Evolutionary conservation across 2,329 filamentous ascomycete species (phyloP), one percentile per base, ranked within the genome.

Genomic region (Aspergillus sp.): DNA sequence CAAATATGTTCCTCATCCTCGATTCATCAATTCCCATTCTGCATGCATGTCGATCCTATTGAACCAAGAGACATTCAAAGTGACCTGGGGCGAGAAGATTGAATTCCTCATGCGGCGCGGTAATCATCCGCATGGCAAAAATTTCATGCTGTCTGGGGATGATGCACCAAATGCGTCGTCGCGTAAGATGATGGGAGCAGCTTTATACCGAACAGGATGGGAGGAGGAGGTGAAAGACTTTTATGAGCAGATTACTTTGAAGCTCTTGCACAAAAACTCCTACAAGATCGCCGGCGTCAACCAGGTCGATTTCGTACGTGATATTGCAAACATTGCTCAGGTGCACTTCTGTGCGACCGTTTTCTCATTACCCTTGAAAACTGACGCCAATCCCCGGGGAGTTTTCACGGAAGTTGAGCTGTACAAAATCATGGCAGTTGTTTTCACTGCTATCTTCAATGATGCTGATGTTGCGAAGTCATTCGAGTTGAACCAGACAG

Each of bases 361-460:
- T 24, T 86, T 85, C 72, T 80, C 79, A 63, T 71, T 86, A 6
- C 83, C 84, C 0, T 70, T 86, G 32, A 85, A 85, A 70, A 84
- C 82, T 0, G 76, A 79, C 2, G 75, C 80, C 4, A 78, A 80
- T 18, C 82, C 82, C 0, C 69, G 72, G 54, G 83, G 82, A 16
- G 71, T 84, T 32, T 84, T 84, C 67, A 82, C 80, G 1, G 84
- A 85, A 64, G 71, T 77, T 12, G 80, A 86, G 60, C 72, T 86
- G 14, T 84, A 84, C 64, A 73, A 81, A 57, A 77, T 85, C 64
- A 78, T 85, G 75, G 76, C 81, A 6, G 73, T 78, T 31, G 78
- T 85, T 32, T 84, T 85, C 65, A 78, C 80, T 16, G 78, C 79
- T 55, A 78, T 84, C 63, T 85, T 85, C 74, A 83, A 82, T 66